Evolutionary conservation across 768 basidiomycete genomes (phyloP), one percentile per base, ranked within the genome.

Genomic region (Boletus pseudo-olivaceus): DNA sequence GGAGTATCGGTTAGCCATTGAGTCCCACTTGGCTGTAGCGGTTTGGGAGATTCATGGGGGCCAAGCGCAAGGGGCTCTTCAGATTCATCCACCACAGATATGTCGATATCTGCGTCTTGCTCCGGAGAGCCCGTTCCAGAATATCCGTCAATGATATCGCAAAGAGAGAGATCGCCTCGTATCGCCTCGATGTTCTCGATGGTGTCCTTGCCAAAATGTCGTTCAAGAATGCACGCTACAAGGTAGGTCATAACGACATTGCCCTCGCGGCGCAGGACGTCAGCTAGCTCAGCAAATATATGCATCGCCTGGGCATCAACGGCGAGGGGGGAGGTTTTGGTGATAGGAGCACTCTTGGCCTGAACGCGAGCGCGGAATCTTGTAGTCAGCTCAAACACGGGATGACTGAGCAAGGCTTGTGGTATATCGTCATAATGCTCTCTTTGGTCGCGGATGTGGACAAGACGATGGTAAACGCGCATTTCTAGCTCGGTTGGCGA

Each of bases 401-500:
- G 87, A 64, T 91, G 79, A 8, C 76, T 73, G 38, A 82, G 79
- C 57, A 98, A 82, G 34, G 80, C 65, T 2, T 75, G 71, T 0
- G 94, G 86, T 35, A 93, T 84, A 62, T 79, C 83, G 63, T 85
- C 90, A 62, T 78, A 84, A 9, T 82, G 88, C 63, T 89, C 88
- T 57, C 72, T 81, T 62, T 89, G 88, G 68, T 94, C 90, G 29
- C 92, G 85, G 41, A 98, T 87, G 63, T 97, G 93, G 29, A 90
- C 87, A 30, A 98, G 82, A 44, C 95, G 84, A 66, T 95, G 91
- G 72, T 98, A 99, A 1, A 97, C 85, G 32, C 92, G 85, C 85
- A 99, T 97, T 71, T 99, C 96, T 43, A 98, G 81, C 65, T 98
- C 95, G 37, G 88, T 89, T 0, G 88, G 83, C 10, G 88, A 88